Conservation (phyloP, 441 rosid species). For the Populus hybrid region DNA sequence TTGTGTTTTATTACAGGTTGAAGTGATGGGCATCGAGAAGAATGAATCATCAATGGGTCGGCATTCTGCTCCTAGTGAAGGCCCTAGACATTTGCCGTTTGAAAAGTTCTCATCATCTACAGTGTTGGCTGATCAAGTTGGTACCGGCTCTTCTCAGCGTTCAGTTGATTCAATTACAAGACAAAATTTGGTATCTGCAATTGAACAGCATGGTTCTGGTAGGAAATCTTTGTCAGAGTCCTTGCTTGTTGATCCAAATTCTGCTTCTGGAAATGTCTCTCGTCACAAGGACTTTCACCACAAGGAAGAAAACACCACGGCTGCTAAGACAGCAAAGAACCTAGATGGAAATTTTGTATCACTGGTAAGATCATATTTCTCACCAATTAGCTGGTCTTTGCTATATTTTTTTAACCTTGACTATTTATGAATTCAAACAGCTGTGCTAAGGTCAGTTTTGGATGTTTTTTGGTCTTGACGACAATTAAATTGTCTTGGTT, state of each 20-base stretch:
- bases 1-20: slow-evolving; percentile 52
- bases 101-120: slow-evolving; percentile 57
- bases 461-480: background rate
- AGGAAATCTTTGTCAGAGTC: slow-evolving; percentile 85
- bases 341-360: slow-evolving; percentile 44
- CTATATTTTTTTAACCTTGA: background rate
- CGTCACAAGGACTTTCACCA: slow-evolving; percentile 73
- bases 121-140: slow-evolving; percentile 45
- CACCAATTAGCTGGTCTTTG: background rate
- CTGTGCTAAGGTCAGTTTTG: background rate
- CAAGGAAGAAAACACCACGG: slow-evolving; percentile 56
- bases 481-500: background rate
- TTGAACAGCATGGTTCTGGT: slow-evolving; percentile 85
- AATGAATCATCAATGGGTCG: slow-evolving; percentile 50
- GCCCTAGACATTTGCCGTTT: slow-evolving; percentile 42
- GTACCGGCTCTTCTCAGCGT: slow-evolving; percentile 59
- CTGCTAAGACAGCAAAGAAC: slow-evolving; percentile 44
- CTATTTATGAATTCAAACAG: slow-evolving; percentile 1
- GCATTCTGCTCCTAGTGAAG: slow-evolving; percentile 51
- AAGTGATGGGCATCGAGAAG: slow-evolving; percentile 72
- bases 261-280: slow-evolving; percentile 69
- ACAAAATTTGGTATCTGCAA: slow-evolving; percentile 73
- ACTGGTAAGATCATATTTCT: slow-evolving; percentile 38
- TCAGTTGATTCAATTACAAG: slow-evolving; percentile 54
- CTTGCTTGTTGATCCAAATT: slow-evolving; percentile 47